A percentile compares a stretch with the other conserved stretches of the same genome.
phyloP scores from a whole-genome alignment of 768 basidiomycete genomes.

The Cystobasidium ongulense region DNA sequence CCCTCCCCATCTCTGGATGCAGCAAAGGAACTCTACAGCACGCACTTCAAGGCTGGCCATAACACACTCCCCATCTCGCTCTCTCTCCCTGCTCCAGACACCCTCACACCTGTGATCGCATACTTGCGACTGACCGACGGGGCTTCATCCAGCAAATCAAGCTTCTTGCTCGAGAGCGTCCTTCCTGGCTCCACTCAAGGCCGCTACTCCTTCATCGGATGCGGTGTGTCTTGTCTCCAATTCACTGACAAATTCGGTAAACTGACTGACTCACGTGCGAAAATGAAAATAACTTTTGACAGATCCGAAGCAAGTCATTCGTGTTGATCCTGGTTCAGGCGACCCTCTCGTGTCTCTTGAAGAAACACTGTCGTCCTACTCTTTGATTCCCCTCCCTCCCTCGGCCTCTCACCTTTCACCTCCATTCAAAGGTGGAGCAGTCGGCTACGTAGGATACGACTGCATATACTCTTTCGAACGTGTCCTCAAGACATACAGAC shows the following conservation, averaged over 20 bases:
- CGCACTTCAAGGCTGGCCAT: constrained; percentile 15
- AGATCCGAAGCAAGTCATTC: constrained; percentile 91
- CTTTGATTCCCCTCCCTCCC: background rate
- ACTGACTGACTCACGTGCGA: background rate
- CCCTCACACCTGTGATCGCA: constrained; percentile 92
- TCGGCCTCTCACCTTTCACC: background rate
- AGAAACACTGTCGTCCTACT: constrained; percentile 71
- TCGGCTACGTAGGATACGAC: constrained; percentile 95
- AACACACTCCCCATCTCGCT: constrained; percentile 44
- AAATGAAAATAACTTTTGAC: background rate
- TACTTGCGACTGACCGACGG: constrained; percentile 79
- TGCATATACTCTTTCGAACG: constrained; percentile 96
- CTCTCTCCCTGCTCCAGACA: constrained; percentile 88
- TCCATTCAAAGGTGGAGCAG: constrained; percentile 64
- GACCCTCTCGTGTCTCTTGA: constrained; percentile 81
- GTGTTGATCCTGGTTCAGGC: constrained; percentile 61
- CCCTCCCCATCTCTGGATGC: background rate
- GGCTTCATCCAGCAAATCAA: constrained; percentile 42
- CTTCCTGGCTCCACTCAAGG: constrained; percentile 81
- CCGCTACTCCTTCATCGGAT: constrained; percentile 91
- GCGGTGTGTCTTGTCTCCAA: constrained; percentile 54
- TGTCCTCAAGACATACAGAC: constrained; percentile 52
- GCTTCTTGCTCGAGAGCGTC: constrained; percentile 89
- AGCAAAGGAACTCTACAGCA: background rate
- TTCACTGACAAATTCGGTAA: background rate